Percentiles rank a stretch among this genome's conserved stretches.
phyloP scores from a whole-genome alignment of 1,139 yeast species.

The Yamadazyma atmosphaerica region DNA sequence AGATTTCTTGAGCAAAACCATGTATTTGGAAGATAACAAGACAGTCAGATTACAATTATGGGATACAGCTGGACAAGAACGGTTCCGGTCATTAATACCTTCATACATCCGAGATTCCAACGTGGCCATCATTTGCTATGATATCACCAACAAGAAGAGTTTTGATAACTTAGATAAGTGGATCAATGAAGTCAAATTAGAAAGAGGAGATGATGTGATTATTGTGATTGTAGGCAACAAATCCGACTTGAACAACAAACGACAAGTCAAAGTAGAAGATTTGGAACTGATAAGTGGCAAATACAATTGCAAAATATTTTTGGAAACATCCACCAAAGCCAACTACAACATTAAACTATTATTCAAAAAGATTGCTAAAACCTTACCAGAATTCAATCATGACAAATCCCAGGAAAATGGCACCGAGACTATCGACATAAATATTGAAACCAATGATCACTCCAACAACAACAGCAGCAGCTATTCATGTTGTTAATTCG shows the following conservation, averaged over 20 bases:
- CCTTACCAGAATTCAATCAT: slow-evolving; percentile 72
- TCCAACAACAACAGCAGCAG: background rate
- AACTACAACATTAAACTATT: slow-evolving; percentile 89
- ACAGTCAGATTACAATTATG: slow-evolving; percentile 51
- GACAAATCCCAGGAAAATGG: slow-evolving; percentile 40
- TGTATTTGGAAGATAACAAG: slow-evolving; percentile 59
- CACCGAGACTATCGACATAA: slow-evolving; percentile 48
- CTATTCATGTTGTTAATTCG: slow-evolving; percentile 1
- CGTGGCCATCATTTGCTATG: slow-evolving; percentile 95
- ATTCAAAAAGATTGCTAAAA: slow-evolving; percentile 87
- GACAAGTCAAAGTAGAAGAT: slow-evolving; percentile 80
- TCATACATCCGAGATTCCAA: slow-evolving; percentile 95
- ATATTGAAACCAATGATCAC: slow-evolving; percentile 24
- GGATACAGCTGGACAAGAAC: slow-evolving; percentile 70
- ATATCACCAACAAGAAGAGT: slow-evolving; percentile 81
- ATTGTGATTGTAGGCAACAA: slow-evolving; percentile 44
- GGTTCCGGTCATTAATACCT: slow-evolving; percentile 64
- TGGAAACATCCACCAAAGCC: slow-evolving; percentile 94
- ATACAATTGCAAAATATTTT: slow-evolving; percentile 73
- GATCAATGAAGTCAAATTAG: slow-evolving; percentile 63
- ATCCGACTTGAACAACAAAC: slow-evolving; percentile 72
- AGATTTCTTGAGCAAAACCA: slow-evolving; percentile 83
- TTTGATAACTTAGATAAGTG: slow-evolving; percentile 65
- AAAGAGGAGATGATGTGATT: slow-evolving; percentile 70
- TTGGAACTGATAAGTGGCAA: slow-evolving; percentile 49